These are phyloP conservation scores for Melastoma candidum DNA, from an alignment of 441 rosid genomes.

Conservation along the genomic window DNA sequence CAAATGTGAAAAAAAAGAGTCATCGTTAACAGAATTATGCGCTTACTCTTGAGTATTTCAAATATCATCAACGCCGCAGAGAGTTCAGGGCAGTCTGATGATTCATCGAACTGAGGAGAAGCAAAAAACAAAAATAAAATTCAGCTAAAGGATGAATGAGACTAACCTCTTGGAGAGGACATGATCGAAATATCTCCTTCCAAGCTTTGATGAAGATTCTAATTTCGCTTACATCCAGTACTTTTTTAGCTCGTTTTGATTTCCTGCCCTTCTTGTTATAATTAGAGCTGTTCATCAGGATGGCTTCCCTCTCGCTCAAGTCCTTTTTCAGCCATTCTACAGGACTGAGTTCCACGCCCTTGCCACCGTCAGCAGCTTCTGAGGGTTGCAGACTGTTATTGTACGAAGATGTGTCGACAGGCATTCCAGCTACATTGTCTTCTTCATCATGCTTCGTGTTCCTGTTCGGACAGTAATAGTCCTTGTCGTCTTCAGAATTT, in stretches of 20 bases:
- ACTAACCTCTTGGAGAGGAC: constrained; percentile 5
- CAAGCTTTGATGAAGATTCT: constrained; percentile 10
- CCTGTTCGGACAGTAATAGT: background rate
- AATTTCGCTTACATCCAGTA: constrained; percentile 1
- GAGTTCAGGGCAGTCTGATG: too few relatives aligned
- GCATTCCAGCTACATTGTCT: background rate
- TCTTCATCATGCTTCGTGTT: background rate
- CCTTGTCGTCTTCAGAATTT: constrained; percentile 4
- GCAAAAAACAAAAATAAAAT: too few relatives aligned
- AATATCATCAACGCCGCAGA: too few relatives aligned
- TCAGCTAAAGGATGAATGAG: background rate
- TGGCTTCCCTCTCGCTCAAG: constrained; percentile 4
- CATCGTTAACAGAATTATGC: too few relatives aligned
- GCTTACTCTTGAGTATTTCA: too few relatives aligned
- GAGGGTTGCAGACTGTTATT: background rate
- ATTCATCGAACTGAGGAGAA: too few relatives aligned
- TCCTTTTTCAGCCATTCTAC: constrained; percentile 13
- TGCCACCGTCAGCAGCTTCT: background rate
- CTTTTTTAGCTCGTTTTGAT: background rate
- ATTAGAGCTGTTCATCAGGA: constrained; percentile 2
- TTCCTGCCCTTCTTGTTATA: constrained; percentile 4
- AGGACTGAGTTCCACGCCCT: background rate
- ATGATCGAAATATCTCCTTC: constrained; percentile 8
- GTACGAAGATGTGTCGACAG: background rate
- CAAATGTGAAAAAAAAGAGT: too few relatives aligned